Conservation (phyloP, 768 basidiomycete genomes). For the Lentinula aciculospora region DNA sequence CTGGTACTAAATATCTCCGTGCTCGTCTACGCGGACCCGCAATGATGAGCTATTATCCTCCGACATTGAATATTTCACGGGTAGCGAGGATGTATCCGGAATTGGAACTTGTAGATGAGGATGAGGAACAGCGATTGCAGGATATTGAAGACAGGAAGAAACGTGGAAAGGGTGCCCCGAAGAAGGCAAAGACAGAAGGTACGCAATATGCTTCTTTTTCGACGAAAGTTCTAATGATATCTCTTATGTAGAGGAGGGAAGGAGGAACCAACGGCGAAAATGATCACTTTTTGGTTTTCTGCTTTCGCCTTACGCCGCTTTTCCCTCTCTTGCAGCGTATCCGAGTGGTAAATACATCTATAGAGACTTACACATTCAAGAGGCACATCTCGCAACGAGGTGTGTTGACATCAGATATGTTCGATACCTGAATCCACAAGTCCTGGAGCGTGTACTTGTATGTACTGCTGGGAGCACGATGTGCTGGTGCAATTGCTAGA, state of each 20-base stretch:
- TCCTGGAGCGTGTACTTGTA: no score
- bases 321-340: no score
- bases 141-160: slow-evolving; percentile 65
- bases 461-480: no score
- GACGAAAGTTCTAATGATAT: not conserved
- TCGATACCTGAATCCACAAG: no score
- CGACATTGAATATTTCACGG: slow-evolving; percentile 46
- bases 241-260: slow-evolving; percentile 3
- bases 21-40: slow-evolving; percentile 78
- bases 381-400: no score
- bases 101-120: slow-evolving; percentile 55
- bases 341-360: no score
- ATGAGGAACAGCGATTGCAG: slow-evolving; percentile 61
- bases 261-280: slow-evolving; percentile 2
- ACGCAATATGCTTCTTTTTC: not conserved
- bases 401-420: no score
- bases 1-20: slow-evolving; percentile 89
- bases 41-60: slow-evolving; percentile 81
- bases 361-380: no score
- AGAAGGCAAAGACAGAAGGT: slow-evolving; percentile 56
- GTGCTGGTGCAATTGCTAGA: no score
- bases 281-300: not conserved
- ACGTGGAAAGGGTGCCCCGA: slow-evolving; percentile 80
- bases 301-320: not conserved
- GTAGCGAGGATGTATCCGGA: slow-evolving; percentile 49